A percentile compares a stretch with the other conserved stretches of the same genome.
phyloP scores from a whole-genome alignment of 2,329 filamentous ascomycete species.

The Epichloe uncinata region DNA sequence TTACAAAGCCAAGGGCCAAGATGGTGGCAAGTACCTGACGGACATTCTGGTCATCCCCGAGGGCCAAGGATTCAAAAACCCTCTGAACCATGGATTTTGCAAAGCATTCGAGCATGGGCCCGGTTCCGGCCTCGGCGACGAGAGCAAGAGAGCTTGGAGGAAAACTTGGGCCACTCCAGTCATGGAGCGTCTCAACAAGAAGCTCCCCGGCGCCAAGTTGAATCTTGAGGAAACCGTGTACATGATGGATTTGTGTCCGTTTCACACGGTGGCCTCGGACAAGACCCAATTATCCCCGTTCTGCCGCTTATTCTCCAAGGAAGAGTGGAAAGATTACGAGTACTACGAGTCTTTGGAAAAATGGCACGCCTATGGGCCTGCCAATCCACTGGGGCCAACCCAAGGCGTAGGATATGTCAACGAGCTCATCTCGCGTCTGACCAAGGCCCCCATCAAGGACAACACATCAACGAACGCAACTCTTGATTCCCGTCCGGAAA shows the following conservation, averaged over 20 bases:
- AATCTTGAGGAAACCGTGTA: slow-evolving; percentile 48
- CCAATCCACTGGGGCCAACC: slow-evolving; percentile 66
- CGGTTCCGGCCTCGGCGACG: slow-evolving; percentile 32
- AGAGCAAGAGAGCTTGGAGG: slow-evolving; percentile 44
- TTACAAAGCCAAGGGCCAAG: slow-evolving; percentile 30
- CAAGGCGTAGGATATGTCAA: slow-evolving; percentile 83
- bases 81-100: slow-evolving; percentile 63
- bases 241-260: slow-evolving; percentile 84
- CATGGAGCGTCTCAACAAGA: slow-evolving; percentile 51
- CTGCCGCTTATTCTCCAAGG: slow-evolving; percentile 58
- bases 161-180: slow-evolving; percentile 54
- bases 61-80: slow-evolving; percentile 57
- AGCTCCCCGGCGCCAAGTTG: slow-evolving; percentile 55
- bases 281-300: slow-evolving; percentile 47
- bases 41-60: slow-evolving; percentile 57
- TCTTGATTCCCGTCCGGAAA: slow-evolving; percentile 50
- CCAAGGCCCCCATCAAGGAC: slow-evolving; percentile 53
- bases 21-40: slow-evolving; percentile 32
- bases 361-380: slow-evolving; percentile 69
- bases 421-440: slow-evolving; percentile 74
- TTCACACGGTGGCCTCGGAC: slow-evolving; percentile 57
- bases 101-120: slow-evolving; percentile 52
- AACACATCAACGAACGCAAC: slow-evolving; percentile 66
- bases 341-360: slow-evolving; percentile 72
- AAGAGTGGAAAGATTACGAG: slow-evolving; percentile 68